Base-by-base conservation (phyloP, 2,329 filamentous ascomycete species). In the Xylariaceae sp. region DNA sequence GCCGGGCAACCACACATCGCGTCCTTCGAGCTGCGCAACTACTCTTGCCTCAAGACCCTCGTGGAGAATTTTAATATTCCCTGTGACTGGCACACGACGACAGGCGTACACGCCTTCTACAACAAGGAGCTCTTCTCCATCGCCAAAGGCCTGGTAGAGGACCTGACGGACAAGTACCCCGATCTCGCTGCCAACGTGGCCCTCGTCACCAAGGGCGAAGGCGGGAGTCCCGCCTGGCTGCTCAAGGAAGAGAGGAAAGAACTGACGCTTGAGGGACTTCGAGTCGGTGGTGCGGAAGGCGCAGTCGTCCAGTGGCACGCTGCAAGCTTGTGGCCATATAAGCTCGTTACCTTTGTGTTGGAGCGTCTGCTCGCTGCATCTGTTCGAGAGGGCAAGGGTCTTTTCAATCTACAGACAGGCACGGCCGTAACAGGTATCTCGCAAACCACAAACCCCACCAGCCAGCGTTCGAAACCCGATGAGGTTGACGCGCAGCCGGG, bases 311-410 rank as follows among this genome's bases (percentile, higher is more conserved):
- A 83, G 47, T 67, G 68, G 31, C 67, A 78, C 32, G 86, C 87
- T 0, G 85, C 81, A 0, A 80, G 79, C 51, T 60, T 88, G 34
- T 90, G 85, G 85, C 89, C 89, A 0, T 95, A 94, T 63, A 94
- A 93, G 64, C 76, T 94, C 15, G 81, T 95, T 2, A 70, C 80
- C 1, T 84, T 81, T 64, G 72, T 90, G 0, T 66, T 95, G 1
- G 79, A 87, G 57, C 62, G 68, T 8, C 72, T 87, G 0, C 55
- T 79, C 1, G 48, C 49, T 2, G 43, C 49, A 8, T 46, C 43
- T 33, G 29, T n/a, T 13, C 17, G 29, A 42, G 19, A 26, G 22
- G 22, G 22, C 6, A 26, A 26, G 22, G 34, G 15, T 3, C 13
- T 9, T 3, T 80, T 89, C 55, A 89, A 89, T 54, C 69, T 91